phyloP scores from a whole-genome alignment of 2,329 filamentous ascomycete genomes.

The Elsinoe perseae region DNA sequence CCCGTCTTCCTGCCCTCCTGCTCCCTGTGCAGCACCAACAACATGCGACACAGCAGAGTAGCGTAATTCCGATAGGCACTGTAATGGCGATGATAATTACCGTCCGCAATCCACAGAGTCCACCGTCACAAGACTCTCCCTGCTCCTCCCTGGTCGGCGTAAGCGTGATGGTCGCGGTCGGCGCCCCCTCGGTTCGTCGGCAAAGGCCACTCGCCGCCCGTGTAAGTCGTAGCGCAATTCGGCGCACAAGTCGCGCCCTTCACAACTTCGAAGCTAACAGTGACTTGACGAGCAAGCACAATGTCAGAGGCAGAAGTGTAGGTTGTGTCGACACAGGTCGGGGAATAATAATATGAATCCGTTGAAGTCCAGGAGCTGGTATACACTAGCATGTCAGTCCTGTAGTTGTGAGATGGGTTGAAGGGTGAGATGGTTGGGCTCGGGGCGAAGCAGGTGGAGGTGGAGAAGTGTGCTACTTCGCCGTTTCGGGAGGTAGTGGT shows the following conservation, averaged over 20 bases:
- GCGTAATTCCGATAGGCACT: not conserved
- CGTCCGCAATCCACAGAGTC: not conserved
- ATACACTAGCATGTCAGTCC: not conserved
- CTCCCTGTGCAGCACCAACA: not conserved
- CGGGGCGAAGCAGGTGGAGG: not conserved
- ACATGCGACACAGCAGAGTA: not conserved
- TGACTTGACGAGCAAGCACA: not conserved
- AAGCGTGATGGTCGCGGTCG: not conserved
- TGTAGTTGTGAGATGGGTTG: not conserved
- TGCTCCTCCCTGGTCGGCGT: not conserved
- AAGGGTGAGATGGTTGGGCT: not conserved
- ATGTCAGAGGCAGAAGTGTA: not conserved
- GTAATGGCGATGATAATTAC: not conserved
- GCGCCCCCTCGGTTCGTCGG: not conserved
- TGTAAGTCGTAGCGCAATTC: not conserved
- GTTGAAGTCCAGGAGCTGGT: not conserved
- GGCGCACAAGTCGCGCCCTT: not conserved
- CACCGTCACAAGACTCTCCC: not conserved
- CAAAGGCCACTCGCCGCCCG: not conserved
- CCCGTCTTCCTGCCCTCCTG: not conserved
- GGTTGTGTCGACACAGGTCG: not conserved
- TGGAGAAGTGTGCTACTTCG: not conserved
- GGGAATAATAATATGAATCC: not conserved
- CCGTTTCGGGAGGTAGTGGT: not conserved
- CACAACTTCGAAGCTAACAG: not conserved